phyloP scores from a whole-genome alignment of 2,329 filamentous ascomycete species.

The Neonectria hederae region DNA sequence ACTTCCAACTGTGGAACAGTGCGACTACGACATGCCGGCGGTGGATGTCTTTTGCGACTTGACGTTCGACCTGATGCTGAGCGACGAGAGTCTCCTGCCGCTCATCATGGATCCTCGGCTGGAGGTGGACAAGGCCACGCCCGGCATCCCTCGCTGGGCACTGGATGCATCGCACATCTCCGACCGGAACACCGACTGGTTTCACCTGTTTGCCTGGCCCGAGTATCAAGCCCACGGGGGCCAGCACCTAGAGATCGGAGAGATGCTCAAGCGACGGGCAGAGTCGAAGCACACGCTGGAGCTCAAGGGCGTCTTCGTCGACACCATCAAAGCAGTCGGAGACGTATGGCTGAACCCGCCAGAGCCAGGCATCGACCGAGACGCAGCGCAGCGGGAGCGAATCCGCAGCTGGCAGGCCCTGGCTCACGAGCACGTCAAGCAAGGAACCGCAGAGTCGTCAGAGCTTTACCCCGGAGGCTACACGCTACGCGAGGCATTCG shows the following conservation, averaged over 20 bases:
- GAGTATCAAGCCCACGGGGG: constrained; percentile 18
- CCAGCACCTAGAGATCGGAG: neutral
- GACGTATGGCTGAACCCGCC: constrained; percentile 1
- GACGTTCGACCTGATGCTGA: constrained; percentile 23
- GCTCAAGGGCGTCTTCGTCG: constrained; percentile 12
- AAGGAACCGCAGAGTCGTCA: neutral
- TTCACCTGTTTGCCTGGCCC: constrained; percentile 14
- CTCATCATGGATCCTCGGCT: constrained; percentile 23
- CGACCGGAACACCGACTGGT: constrained; percentile 16
- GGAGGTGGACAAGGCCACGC: constrained; percentile 20
- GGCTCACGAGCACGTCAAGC: constrained; percentile 8
- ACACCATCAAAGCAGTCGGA: constrained; percentile 13
- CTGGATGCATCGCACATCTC: constrained; percentile 13
- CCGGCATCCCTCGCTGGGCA: constrained; percentile 24
- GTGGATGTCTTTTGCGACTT: constrained; percentile 19
- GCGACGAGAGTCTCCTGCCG: constrained; percentile 14
- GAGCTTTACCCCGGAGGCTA: constrained; percentile 5
- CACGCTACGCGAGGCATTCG: constrained; percentile 17
- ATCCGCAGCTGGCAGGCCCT: constrained; percentile 8
- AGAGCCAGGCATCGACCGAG: neutral
- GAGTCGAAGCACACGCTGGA: neutral
- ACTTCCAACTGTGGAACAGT: constrained; percentile 14
- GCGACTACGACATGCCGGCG: constrained; percentile 14
- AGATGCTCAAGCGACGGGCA: neutral
- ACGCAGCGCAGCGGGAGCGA: neutral